A percentile compares a stretch with the other conserved stretches of the same genome.
phyloP scores from a whole-genome alignment of 768 basidiomycete genomes.

The Hericium alpestre region DNA sequence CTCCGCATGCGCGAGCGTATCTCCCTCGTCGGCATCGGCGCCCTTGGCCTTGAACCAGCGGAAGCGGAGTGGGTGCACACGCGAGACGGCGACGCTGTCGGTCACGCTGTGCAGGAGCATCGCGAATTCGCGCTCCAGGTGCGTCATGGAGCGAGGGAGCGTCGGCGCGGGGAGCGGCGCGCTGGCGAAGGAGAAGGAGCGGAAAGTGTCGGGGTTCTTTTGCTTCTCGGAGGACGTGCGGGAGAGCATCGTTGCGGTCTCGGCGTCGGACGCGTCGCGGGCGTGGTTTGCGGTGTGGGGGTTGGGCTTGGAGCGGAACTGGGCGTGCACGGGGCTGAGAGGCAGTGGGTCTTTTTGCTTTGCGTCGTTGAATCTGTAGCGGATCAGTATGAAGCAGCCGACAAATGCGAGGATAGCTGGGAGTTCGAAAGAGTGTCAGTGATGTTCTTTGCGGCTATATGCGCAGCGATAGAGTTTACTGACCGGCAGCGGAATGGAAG shows the following conservation, averaged over 20 bases:
- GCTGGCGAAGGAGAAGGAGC: not conserved
- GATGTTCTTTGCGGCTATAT: not conserved
- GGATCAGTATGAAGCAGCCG: constrained; percentile 9
- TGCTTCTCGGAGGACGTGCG: not conserved
- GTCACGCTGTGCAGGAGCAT: not conserved
- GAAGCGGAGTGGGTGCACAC: not conserved
- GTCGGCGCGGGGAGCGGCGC: not conserved
- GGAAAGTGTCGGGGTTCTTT: not conserved
- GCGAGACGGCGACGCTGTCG: not conserved
- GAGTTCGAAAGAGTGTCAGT: not conserved
- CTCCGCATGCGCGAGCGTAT: constrained; percentile 3
- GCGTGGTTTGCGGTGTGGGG: not conserved
- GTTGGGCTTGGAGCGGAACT: not conserved
- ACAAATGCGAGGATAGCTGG: constrained; percentile 9
- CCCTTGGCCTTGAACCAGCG: not conserved
- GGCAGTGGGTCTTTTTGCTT: not conserved
- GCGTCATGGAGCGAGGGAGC: not conserved
- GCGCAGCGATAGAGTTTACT: not conserved
- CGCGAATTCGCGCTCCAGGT: not conserved
- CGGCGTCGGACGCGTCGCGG: not conserved
- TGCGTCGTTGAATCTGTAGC: constrained; percentile 2
- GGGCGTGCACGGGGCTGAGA: not conserved
- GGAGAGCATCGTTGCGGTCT: not conserved
- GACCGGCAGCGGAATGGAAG: constrained; percentile 11
- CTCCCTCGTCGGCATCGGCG: not conserved